Conservation (phyloP, 306 rosid genomes). For the Cucurbita maxima region DNA sequence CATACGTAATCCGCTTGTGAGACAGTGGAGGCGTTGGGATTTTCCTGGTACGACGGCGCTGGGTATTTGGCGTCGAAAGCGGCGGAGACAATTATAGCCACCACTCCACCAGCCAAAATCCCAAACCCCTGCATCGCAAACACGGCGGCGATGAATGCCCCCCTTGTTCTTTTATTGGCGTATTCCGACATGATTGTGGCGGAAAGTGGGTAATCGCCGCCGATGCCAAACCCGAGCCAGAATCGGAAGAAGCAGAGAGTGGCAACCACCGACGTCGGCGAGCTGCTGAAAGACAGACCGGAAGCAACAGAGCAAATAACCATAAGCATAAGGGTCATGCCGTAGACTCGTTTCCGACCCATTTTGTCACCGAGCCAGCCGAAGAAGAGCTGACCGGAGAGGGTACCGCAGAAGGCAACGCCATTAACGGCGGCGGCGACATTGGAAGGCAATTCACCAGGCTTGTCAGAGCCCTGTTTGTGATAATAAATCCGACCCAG, state of each 20-base stretch:
- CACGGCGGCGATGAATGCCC: constrained; percentile 81
- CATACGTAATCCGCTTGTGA: constrained; percentile 54
- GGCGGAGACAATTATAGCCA: constrained; percentile 31
- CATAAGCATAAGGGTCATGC: constrained; percentile 64
- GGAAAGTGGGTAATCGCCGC: constrained; percentile 89
- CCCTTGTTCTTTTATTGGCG: constrained; percentile 82
- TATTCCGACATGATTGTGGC: constrained; percentile 95
- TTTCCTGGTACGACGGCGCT: constrained; percentile 23
- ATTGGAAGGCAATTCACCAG: constrained; percentile 56
- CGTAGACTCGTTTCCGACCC: constrained; percentile 71
- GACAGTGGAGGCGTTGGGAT: constrained; percentile 15
- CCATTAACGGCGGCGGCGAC: constrained; percentile 65
- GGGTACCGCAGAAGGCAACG: constrained; percentile 65
- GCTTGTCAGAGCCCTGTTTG: constrained; percentile 9
- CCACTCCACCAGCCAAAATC: constrained; percentile 60
- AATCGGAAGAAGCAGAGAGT: constrained; percentile 79
- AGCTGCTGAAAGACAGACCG: constrained; percentile 45
- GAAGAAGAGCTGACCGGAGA: constrained; percentile 76
- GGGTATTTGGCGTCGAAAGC: neutral
- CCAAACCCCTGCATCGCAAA: constrained; percentile 97
- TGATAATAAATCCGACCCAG: constrained; percentile 11
- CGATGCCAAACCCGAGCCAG: constrained; percentile 95
- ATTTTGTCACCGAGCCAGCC: constrained; percentile 93
- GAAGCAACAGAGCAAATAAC: constrained; percentile 54
- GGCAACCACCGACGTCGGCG: constrained; percentile 29